Base-by-base conservation (phyloP, 352 stramenopile species). In the Phytopythium mirpurense region DNA sequence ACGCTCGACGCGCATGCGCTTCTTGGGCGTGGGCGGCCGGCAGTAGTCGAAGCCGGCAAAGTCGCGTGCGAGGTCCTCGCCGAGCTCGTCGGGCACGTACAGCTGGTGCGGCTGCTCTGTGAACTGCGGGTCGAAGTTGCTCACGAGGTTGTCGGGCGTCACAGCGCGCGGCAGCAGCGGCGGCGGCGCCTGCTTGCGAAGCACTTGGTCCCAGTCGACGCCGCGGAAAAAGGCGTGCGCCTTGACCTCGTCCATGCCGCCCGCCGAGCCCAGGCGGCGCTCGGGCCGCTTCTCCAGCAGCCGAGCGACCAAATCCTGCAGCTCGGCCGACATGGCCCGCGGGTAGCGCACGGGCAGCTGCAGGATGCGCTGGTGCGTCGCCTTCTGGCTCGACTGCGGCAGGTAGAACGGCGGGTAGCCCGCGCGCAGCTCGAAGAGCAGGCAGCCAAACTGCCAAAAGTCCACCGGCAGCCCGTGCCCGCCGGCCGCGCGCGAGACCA, bases 391-490 rank as follows among this genome's bases (percentile, higher is more conserved):
- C 26, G 85, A 95, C 56, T 97, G 87, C 12, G 77, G 82, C 40
- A 95, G 71, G 63, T 97, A 98, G 56, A 96, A 98, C 31, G 91
- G 92, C 1, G 92, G 92, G 48, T 96, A 95, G 1, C 92, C 92
- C 5, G 85, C 86, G 18, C 89, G 75, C 29, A 98, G 86, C 64
- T 98, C 93, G 57, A 96, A 97, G n/a, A 98, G 70, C 31, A 98
- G 81, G 55, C 86, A 96, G 27, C 93, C 93, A 34, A 98, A 83
- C 64, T 95, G 89, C 93, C 93, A 98, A 76, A 96, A 88, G 64
- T 98, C 93, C 3, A 98, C 92, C 7, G 81, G 60, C 6, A 96
- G 74, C 1, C 91, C 90, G 51, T 97, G 90, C 21, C 86, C 89
- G 19, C 69, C 65, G 12, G 73, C 62, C 51, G 83, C 83, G 16